Evolutionary conservation across 1,284 basidiomycete genomes (phyloP), one percentile per base, ranked within the genome.

Genomic region (Moesziomyces sp.): DNA sequence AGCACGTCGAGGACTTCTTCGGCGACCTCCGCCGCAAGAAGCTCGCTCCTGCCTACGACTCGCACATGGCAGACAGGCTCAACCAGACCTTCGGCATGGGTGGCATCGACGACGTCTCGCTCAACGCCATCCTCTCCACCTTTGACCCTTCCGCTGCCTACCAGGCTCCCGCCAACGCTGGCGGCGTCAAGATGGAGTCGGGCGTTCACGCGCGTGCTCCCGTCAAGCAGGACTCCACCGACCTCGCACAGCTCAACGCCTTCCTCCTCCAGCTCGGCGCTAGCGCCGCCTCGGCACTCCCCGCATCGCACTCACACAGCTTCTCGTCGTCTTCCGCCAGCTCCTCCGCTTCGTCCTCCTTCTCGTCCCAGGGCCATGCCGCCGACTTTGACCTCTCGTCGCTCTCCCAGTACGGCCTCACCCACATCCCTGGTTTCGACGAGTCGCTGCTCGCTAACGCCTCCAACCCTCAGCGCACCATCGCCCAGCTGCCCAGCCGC

Each of bases 191-290:
- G 53, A 45, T 42, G 38, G 65, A 68, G 23, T 21, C 38, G 26
- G 24, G 13, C 18, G 19, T 33, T 16, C 48, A 54, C 19, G 46
- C 52, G 21, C 64, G 65, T 21, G 23, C 43, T 10, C 88, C 88
- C 1, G 89, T 89, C 77, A 81, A 85, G 48, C 70, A 73, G 54
- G 60, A 73, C 46, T 85, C 87, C 10, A 49, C 68, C 16, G 81
- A 84, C 60, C 67, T 84, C 10, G 84, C 81, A 7, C 77, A 84
- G 54, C 67, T 83, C 72, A 81, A 81, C 66, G 67, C 78, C 40
- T 83, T 83, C 73, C 74, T 84, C 18, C 61, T 83, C 19, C 81
- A 82, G 68, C 78, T 85, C 57, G 79, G 82, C 51, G 82, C 68
- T 71, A 81, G 62, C 51, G 78, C 78, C 26, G 76, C 75, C 43